A percentile compares a stretch with the other conserved stretches of the same genome.
Conservation (phyloP, 2,329 filamentous ascomycete genomes). For the Penicillium fuscoglaucum region DNA sequence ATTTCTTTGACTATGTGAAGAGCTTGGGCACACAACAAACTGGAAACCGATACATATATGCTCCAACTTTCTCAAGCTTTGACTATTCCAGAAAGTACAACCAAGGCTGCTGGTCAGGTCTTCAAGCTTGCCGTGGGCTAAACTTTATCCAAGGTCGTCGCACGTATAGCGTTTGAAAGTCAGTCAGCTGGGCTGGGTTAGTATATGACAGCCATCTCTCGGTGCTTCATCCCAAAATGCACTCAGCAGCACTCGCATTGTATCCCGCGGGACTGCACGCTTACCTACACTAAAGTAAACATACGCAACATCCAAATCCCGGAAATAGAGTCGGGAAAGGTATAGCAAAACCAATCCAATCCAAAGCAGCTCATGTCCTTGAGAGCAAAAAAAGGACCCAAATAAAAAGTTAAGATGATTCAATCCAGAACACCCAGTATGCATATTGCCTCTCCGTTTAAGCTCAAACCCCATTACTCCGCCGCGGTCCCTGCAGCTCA, state of each 20-base stretch:
- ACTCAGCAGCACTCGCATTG: neutral
- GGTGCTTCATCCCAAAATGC: neutral
- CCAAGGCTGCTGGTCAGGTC: neutral
- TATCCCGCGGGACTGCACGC: neutral
- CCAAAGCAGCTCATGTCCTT: neutral
- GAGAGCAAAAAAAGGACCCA: neutral
- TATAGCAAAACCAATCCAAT: neutral
- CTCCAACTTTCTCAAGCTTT: neutral
- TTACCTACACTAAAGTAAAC: neutral
- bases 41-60: neutral
- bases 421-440: slow-evolving; percentile 4
- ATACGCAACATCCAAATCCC: neutral
- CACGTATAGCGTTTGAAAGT: neutral
- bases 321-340: neutral
- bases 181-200: neutral
- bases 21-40: neutral
- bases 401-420: neutral
- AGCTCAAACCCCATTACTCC: neutral
- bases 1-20: neutral
- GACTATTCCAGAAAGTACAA: neutral
- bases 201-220: neutral
- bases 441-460: neutral
- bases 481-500: neutral
- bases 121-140: neutral
- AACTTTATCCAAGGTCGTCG: neutral